These are phyloP conservation scores for Apodospora peruviana DNA, from an alignment of 495 filamentous ascomycete genomes.

Conservation along the genomic window DNA sequence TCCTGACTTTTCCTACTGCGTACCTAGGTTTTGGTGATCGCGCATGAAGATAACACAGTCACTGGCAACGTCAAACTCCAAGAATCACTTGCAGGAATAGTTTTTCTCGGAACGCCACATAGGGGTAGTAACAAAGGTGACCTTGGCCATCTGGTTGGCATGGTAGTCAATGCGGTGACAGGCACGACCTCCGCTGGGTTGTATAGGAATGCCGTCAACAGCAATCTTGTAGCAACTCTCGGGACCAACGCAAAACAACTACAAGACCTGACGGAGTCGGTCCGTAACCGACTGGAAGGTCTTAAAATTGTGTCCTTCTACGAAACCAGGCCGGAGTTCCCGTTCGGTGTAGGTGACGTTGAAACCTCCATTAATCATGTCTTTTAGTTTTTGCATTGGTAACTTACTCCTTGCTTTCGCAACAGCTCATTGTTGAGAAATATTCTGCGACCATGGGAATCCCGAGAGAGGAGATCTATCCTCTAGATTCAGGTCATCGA, in stretches of 20 bases:
- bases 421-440: background rate
- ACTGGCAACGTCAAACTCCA: background rate
- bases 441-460: background rate
- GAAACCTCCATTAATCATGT: too few relatives aligned
- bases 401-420: too few relatives aligned
- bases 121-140: background rate
- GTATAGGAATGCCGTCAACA: background rate
- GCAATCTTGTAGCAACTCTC: background rate
- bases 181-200: too few relatives aligned
- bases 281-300: background rate
- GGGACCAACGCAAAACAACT: background rate
- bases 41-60: background rate
- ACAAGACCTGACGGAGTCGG: background rate
- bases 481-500: background rate
- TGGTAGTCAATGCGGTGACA: background rate
- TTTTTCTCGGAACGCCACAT: constrained; percentile 9
- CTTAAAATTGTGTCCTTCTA: constrained; percentile 3
- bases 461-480: background rate
- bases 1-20: too few relatives aligned
- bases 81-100: background rate
- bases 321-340: background rate
- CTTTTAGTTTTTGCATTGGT: too few relatives aligned
- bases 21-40: constrained; percentile 1
- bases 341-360: background rate
- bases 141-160: background rate